Evolutionary conservation across 2,329 filamentous ascomycete genomes (phyloP).

Genomic region (Curvularia eragrostidis): DNA sequence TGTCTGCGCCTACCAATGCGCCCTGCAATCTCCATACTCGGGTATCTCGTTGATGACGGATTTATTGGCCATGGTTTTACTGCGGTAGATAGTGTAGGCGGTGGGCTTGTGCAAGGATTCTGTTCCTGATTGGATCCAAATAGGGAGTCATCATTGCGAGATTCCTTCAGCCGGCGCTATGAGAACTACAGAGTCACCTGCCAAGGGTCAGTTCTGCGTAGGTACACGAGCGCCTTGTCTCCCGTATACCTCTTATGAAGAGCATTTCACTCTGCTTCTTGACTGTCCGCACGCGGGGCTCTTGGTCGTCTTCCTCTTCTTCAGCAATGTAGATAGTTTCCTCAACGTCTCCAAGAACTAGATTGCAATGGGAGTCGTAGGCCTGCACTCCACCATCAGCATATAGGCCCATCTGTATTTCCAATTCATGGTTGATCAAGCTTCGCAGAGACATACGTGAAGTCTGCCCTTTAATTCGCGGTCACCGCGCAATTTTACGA

Average conservation of each 20-base stretch:
- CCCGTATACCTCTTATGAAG: slow-evolving; percentile 81
- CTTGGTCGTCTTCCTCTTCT: slow-evolving; percentile 82
- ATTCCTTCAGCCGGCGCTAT: slow-evolving; percentile 52
- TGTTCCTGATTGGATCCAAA: slow-evolving; percentile 15
- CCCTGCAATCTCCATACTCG: slow-evolving; percentile 15
- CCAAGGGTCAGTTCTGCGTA: slow-evolving; percentile 3
- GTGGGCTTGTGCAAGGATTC: slow-evolving; percentile 1
- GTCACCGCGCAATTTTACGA: slow-evolving; percentile 95
- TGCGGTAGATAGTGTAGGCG: slow-evolving; percentile 1
- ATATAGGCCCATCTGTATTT: neutral
- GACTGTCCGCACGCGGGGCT: slow-evolving; percentile 66
- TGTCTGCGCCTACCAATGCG: slow-evolving; percentile 2
- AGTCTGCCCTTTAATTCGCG: slow-evolving; percentile 93
- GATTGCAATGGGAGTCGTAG: slow-evolving; percentile 97
- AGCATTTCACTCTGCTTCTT: slow-evolving; percentile 99
- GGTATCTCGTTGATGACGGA: slow-evolving; percentile 32
- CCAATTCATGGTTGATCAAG: neutral
- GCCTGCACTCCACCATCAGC: slow-evolving; percentile 64
- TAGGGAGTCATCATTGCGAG: slow-evolving; percentile 30
- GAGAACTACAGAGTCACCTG: slow-evolving; percentile 60
- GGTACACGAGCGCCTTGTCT: neutral
- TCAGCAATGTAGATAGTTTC: slow-evolving; percentile 96
- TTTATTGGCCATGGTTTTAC: slow-evolving; percentile 1
- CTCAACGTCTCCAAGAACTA: slow-evolving; percentile 94
- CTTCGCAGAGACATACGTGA: slow-evolving; percentile 67